Percentiles rank a stretch among this genome's conserved stretches.
Conservation (phyloP, 257 asterid species). For the Rhazya stricta region DNA sequence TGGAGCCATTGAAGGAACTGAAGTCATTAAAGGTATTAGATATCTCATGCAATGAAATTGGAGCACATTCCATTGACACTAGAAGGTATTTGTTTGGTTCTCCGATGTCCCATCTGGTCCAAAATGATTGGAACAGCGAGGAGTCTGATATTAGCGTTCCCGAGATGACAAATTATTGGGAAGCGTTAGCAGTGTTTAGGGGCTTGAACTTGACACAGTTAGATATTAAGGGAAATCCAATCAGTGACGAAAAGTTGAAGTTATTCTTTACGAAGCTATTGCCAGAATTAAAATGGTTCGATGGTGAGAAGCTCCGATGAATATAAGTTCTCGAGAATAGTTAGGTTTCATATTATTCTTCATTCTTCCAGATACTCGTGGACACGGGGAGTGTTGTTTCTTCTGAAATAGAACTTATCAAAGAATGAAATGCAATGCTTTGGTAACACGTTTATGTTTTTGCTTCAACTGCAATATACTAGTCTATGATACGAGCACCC, state of each 20-base stretch:
- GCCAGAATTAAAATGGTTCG: constrained; percentile 72
- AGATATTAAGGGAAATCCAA: constrained; percentile 64
- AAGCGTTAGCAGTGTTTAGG: constrained; percentile 52
- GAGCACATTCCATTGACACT: constrained; percentile 74
- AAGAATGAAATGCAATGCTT: too few species aligned
- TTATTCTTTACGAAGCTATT: constrained; percentile 46
- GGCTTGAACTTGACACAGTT: constrained; percentile 65
- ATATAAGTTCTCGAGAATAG: neutral
- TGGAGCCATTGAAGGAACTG: constrained; percentile 62
- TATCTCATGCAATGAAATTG: constrained; percentile 75
- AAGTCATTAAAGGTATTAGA: constrained; percentile 57
- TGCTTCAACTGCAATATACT: too few species aligned
- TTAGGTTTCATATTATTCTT: neutral
- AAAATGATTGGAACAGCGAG: constrained; percentile 43
- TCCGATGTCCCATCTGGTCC: constrained; percentile 50
- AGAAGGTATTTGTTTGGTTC: constrained; percentile 76
- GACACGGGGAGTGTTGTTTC: neutral
- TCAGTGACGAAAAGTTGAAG: constrained; percentile 38
- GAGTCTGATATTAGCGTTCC: constrained; percentile 22
- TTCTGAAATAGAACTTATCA: neutral
- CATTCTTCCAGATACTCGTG: neutral
- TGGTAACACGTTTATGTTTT: neutral
- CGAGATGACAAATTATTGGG: constrained; percentile 47
- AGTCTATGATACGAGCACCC: neutral
- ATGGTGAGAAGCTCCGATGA: constrained; percentile 40